Evolutionary conservation across 257 asterid species (phyloP).

Genomic region (Solanum arcanum): DNA sequence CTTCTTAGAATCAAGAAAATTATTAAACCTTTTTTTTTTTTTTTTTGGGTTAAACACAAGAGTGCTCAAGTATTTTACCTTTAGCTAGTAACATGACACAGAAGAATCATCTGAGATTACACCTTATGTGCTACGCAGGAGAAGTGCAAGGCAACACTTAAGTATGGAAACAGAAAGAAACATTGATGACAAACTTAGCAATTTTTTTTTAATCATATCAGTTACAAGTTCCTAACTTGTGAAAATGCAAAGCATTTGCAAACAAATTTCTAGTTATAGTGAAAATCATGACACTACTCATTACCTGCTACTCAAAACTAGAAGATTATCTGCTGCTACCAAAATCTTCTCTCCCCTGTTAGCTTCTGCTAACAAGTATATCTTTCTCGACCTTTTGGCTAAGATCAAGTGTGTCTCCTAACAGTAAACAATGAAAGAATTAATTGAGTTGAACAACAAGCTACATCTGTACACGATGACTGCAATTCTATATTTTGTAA

Average conservation of each 20-base stretch:
- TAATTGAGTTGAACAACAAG: constrained; percentile 4
- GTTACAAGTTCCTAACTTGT: neutral
- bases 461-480: neutral
- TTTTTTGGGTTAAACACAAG: neutral
- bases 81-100: neutral
- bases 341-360: constrained; percentile 9
- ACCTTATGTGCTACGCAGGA: neutral
- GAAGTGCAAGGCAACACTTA: neutral
- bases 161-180: neutral
- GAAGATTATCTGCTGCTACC: neutral
- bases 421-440: constrained; percentile 37
- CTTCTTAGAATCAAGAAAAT: neutral
- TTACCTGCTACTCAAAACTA: neutral
- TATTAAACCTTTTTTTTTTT: neutral
- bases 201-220: neutral
- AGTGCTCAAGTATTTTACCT: neutral
- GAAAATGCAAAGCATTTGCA: neutral
- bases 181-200: neutral
- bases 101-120: neutral
- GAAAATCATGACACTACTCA: neutral
- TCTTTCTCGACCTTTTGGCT: constrained; percentile 51
- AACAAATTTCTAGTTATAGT: neutral
- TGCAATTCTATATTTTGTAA: constrained; percentile 36
- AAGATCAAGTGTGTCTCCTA: constrained; percentile 35
- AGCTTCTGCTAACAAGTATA: constrained; percentile 32